Base-by-base conservation (phyloP, 2,329 filamentous ascomycete genomes). In the Chaetomium strumarium region DNA sequence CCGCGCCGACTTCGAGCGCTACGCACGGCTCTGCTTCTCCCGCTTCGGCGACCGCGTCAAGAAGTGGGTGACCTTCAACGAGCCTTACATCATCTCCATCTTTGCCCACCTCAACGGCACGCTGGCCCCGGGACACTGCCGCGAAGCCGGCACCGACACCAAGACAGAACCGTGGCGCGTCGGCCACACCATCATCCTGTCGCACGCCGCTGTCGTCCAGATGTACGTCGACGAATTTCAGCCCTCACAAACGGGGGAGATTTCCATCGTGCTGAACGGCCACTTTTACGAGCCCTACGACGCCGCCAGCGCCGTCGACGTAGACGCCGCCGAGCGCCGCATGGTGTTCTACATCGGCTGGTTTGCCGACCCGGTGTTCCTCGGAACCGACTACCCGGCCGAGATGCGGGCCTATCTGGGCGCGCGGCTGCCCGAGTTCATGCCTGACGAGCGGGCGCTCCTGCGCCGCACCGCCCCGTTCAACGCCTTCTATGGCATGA, bases 401-500 rank as follows among this genome's bases (percentile, higher is more conserved):
- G 90, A 85, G 54, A 95, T 95, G 88, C 77, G 80, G 53, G 81
- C 82, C 66, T 89, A 95, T 73, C 82, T 95, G 16, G 88, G 89
- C 51, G 77, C 84, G 66, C 82, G 88, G 13, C 78, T 95, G 44
- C 90, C 90, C 5, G 73, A 75, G 40, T 93, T 88, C 68, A 90
- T 86, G 0, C 69, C 77, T 0, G 86, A 88, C 60, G 88, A 95
- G 66, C 69, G 75, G 24, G 80, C 79, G 2, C 75, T 93, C 14
- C 82, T 95, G 41, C 77, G 85, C 64, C 88, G 87, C 14, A 24
- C 24, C 24, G 24, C 24, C 24, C 24, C 24, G 24, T 89, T 85
- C 66, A 93, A 93, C 68, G 90, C 95, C 74, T 95, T 95, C 71
- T 95, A 95, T 70, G 90, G 88, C 68, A 92, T 92, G 88, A 95